These are phyloP conservation scores for Trichoderma asperelloides DNA, from an alignment of 495 filamentous ascomycete genomes.

Conservation along the genomic window DNA sequence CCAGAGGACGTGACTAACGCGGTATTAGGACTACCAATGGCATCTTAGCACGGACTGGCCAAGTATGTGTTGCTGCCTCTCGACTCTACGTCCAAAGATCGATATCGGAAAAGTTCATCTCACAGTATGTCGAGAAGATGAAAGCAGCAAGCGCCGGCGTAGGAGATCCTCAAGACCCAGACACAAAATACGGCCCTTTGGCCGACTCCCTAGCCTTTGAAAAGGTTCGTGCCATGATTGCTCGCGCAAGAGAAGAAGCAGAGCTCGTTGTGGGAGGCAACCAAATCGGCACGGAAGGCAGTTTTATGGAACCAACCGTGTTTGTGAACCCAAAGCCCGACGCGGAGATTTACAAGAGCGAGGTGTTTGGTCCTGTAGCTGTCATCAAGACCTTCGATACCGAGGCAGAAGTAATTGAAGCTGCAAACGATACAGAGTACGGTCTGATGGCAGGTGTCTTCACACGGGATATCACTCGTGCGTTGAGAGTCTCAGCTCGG, in stretches of 20 bases:
- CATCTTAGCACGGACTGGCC: neutral
- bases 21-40: neutral
- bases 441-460: neutral
- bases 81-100: neutral
- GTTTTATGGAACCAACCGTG: neutral
- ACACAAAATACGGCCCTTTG: neutral
- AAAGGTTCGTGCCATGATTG: neutral
- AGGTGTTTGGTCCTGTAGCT: constrained; percentile 43
- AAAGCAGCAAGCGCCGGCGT: neutral
- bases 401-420: constrained; percentile 31
- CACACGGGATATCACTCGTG: neutral
- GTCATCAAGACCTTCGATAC: constrained; percentile 31
- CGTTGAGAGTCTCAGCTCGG: neutral
- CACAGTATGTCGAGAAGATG: neutral
- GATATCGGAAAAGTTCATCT: neutral
- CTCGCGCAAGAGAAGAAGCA: neutral
- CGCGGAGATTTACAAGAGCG: constrained; percentile 28
- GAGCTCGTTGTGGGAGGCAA: neutral
- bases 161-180: neutral
- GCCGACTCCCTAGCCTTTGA: neutral
- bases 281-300: neutral
- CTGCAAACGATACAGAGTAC: constrained; percentile 29
- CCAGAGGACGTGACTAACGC: neutral
- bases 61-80: neutral
- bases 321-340: neutral